Evolutionary conservation across 129 eudicot genomes (phyloP).

Genomic region (Chrysanthemum makinoi): DNA sequence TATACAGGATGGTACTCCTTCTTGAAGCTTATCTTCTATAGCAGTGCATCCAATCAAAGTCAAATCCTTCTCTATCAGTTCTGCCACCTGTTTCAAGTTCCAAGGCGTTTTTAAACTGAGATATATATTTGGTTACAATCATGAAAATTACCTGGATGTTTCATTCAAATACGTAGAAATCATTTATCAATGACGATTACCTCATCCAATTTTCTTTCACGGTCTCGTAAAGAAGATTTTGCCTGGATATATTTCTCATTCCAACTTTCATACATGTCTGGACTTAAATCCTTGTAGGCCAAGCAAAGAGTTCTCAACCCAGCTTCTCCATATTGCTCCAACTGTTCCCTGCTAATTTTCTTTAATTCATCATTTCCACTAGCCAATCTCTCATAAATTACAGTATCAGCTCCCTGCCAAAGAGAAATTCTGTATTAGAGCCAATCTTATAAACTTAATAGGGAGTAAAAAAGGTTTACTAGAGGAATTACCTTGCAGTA

Average conservation of each 20-base stretch:
- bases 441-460: slow-evolving; percentile 15
- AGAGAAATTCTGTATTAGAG: slow-evolving; percentile 26
- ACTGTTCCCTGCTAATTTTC: slow-evolving; percentile 66
- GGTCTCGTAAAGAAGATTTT: slow-evolving; percentile 86
- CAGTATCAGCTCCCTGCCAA: slow-evolving; percentile 92
- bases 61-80: slow-evolving; percentile 83
- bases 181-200: slow-evolving; percentile 32
- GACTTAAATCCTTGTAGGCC: slow-evolving; percentile 74
- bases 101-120: slow-evolving; percentile 10
- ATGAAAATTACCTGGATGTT: neutral
- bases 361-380: slow-evolving; percentile 70
- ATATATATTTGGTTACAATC: slow-evolving; percentile 7
- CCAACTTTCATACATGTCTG: slow-evolving; percentile 83
- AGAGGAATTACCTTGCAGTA: slow-evolving; percentile 76
- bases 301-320: slow-evolving; percentile 93
- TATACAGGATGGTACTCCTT: slow-evolving; percentile 94
- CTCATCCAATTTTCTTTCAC: slow-evolving; percentile 96
- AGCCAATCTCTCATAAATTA: slow-evolving; percentile 79
- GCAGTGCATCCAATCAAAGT: slow-evolving; percentile 92
- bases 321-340: slow-evolving; percentile 94
- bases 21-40: slow-evolving; percentile 99
- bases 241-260: slow-evolving; percentile 93
- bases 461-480: slow-evolving; percentile 9
- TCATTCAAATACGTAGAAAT: neutral
- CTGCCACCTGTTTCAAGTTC: slow-evolving; percentile 68